phyloP scores from a whole-genome alignment of 306 rosid species.

The Castanopsis chinensis region DNA sequence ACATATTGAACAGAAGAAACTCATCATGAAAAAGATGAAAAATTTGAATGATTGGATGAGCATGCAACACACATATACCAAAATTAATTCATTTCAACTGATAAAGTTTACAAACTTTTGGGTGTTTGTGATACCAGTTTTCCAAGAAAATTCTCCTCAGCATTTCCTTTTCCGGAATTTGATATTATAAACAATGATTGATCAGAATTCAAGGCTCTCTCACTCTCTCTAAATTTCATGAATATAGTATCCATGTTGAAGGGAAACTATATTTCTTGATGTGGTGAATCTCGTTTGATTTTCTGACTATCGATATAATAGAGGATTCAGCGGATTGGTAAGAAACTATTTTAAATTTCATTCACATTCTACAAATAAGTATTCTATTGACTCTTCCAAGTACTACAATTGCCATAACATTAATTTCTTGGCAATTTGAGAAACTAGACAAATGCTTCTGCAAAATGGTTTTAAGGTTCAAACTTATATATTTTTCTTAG shows the following conservation, averaged over 20 bases:
- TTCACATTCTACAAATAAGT: constrained; percentile 29
- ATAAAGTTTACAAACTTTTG: constrained; percentile 12
- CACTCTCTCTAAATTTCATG: constrained; percentile 31
- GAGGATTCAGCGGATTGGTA: constrained; percentile 31
- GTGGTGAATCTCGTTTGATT: constrained; percentile 46
- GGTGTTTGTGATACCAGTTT: constrained; percentile 26
- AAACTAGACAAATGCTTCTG: constrained; percentile 14
- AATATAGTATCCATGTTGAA: constrained; percentile 30
- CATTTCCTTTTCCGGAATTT: constrained; percentile 25
- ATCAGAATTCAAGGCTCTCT: constrained; percentile 34
- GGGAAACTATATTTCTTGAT: constrained; percentile 36
- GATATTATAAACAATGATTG: constrained; percentile 44
- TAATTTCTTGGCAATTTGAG: no score
- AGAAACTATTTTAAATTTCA: constrained; percentile 35
- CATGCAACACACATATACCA: constrained; percentile 33
- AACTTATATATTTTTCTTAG: background rate
- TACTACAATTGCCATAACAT: constrained; percentile 9
- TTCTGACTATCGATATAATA: constrained; percentile 12
- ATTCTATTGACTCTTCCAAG: constrained; percentile 13
- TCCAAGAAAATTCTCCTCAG: constrained; percentile 3
- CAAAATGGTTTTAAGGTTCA: background rate
- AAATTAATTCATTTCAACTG: constrained; percentile 11
- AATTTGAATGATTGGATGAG: constrained; percentile 42
- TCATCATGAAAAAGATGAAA: constrained; percentile 35
- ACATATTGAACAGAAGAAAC: constrained; percentile 36